phyloP scores from a whole-genome alignment of 768 basidiomycete genomes.

The Tulasnella sp. region DNA sequence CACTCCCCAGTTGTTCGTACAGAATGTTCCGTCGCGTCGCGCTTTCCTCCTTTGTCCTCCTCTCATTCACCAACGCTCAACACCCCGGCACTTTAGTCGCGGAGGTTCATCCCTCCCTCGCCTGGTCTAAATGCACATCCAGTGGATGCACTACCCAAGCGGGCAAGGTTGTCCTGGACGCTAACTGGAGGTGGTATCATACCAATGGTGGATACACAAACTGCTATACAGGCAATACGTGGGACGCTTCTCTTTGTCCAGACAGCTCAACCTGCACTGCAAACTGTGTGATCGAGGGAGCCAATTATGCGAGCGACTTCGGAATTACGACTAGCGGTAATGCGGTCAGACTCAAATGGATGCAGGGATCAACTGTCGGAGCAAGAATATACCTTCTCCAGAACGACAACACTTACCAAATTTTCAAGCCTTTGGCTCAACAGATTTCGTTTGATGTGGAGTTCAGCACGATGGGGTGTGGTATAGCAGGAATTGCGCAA shows the following conservation, averaged over 20 bases:
- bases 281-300: conserved; percentile 13
- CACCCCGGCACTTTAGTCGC: conserved; percentile 54
- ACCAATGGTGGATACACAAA: background rate
- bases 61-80: conserved; percentile 51
- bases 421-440: conserved; percentile 15
- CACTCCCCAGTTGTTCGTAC: background rate
- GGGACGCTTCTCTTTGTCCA: background rate
- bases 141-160: conserved; percentile 48
- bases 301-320: background rate
- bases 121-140: conserved; percentile 40
- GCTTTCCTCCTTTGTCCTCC: conserved; percentile 25
- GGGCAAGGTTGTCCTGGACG: conserved; percentile 25
- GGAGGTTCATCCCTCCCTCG: conserved; percentile 54
- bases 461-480: background rate
- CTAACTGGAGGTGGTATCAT: conserved; percentile 26
- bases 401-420: background rate
- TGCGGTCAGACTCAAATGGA: conserved; percentile 56
- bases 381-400: conserved; percentile 53
- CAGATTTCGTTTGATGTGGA: conserved; percentile 21
- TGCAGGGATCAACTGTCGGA: conserved; percentile 44
- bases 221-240: background rate
- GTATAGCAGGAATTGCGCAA: background rate
- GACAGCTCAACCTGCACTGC: background rate
- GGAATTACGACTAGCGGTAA: conserved; percentile 50
- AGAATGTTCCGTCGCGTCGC: no score